phyloP scores from a whole-genome alignment of 805 yeast genomes.

The Pichia phayaonensis region DNA sequence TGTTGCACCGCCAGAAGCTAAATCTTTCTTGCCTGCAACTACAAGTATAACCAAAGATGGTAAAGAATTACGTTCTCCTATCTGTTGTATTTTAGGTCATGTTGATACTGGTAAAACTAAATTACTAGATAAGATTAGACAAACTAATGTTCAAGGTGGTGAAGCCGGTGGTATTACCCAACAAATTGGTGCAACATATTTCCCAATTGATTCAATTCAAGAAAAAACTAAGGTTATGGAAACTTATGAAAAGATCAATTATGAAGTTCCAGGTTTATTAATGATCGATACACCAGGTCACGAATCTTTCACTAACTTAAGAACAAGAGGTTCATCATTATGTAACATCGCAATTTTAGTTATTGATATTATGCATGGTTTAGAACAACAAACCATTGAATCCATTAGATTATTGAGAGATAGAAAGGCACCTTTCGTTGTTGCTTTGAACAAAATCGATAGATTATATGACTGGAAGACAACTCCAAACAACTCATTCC shows the following conservation, averaged over 20 bases:
- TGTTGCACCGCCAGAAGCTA: conserved; percentile 12
- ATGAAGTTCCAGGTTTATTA: conserved; percentile 94
- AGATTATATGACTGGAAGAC: conserved; percentile 93
- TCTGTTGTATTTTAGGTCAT: conserved; percentile 98
- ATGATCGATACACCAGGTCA: conserved; percentile 99
- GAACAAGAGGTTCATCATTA: conserved; percentile 97
- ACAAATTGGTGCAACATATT: conserved; percentile 99
- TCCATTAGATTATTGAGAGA: conserved; percentile 88
- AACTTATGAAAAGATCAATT: conserved; percentile 71
- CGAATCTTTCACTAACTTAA: conserved; percentile 95
- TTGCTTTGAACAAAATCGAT: conserved; percentile 95
- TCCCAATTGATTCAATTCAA: conserved; percentile 92
- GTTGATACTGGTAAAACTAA: conserved; percentile 99
- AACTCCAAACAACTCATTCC: conserved; percentile 88
- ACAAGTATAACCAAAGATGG: conserved; percentile 16
- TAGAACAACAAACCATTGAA: conserved; percentile 96
- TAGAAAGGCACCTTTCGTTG: conserved; percentile 96
- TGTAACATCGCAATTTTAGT: conserved; percentile 99
- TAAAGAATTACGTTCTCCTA: conserved; percentile 86
- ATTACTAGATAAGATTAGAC: conserved; percentile 92
- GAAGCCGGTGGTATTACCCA: conserved; percentile 99
- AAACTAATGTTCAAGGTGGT: conserved; percentile 99
- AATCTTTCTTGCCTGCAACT: conserved; percentile 17
- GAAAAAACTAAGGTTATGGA: conserved; percentile 90
- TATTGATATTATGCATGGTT: conserved; percentile 98